Evolutionary conservation across 2,329 filamentous ascomycete species (phyloP).

Genomic region (Botrytis deweyae): DNA sequence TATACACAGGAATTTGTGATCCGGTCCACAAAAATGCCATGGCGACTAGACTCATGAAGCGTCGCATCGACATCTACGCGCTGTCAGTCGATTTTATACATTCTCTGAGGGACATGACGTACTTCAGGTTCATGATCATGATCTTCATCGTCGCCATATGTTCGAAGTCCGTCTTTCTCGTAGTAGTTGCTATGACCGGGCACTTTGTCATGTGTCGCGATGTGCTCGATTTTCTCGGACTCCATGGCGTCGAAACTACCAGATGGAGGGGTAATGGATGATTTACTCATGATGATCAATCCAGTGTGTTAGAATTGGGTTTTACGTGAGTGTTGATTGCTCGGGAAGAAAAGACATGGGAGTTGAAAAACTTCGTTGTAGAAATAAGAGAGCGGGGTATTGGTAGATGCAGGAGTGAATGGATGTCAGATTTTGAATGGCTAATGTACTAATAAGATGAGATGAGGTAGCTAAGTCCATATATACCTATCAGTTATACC

Average conservation of each 20-base stretch:
- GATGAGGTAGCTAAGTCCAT: not conserved
- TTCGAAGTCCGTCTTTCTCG: conserved; percentile 41
- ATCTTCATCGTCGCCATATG: conserved; percentile 48
- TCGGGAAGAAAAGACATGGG: not conserved
- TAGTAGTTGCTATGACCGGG: conserved; percentile 31
- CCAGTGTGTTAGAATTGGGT: too few species aligned
- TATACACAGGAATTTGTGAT: conserved; percentile 58
- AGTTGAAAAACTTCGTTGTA: not conserved
- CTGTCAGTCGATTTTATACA: conserved; percentile 45
- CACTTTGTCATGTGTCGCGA: conserved; percentile 21
- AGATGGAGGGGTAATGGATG: not conserved
- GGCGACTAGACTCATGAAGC: conserved; percentile 56
- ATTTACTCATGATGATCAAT: not conserved
- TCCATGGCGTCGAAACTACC: not conserved
- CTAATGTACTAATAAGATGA: not conserved
- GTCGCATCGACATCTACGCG: conserved; percentile 52
- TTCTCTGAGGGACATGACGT: conserved; percentile 21
- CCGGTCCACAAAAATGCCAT: conserved; percentile 62
- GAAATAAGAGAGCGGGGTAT: not conserved
- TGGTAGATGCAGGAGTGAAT: not conserved
- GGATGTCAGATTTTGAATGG: not conserved
- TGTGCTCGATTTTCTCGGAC: not conserved
- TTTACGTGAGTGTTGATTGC: not conserved
- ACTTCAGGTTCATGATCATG: conserved; percentile 49
- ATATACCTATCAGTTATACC: not conserved